These are phyloP conservation scores for Rhazya stricta DNA, from an alignment of 257 asterid genomes.

Conservation along the genomic window DNA sequence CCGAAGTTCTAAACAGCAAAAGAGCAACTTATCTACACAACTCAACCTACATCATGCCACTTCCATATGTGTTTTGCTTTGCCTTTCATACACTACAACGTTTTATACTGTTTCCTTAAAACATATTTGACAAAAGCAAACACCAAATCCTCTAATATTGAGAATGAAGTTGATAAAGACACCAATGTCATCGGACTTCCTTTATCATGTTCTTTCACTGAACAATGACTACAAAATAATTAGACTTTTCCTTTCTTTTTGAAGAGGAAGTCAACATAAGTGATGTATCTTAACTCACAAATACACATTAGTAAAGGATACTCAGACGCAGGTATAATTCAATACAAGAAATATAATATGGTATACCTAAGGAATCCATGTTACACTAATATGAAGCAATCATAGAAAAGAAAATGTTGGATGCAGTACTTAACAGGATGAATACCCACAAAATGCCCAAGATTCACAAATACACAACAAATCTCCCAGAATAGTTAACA, in stretches of 20 bases:
- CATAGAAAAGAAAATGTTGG: not conserved
- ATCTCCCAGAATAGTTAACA: not conserved
- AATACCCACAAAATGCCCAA: not conserved
- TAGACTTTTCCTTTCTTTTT: not conserved
- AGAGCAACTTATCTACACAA: not conserved
- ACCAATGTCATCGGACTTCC: not conserved
- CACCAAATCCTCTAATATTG: not conserved
- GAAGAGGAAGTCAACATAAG: not conserved
- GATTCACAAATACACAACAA: not conserved
- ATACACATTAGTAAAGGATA: not conserved
- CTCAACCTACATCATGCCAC: not conserved
- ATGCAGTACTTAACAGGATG: not conserved
- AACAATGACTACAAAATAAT: not conserved
- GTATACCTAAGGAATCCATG: not conserved
- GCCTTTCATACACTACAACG: not conserved
- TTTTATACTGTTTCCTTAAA: not conserved
- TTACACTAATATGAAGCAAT: not conserved
- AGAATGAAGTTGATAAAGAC: not conserved
- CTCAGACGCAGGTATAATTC: not conserved
- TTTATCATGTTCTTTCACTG: not conserved
- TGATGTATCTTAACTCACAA: not conserved
- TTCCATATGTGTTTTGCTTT: not conserved
- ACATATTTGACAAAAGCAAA: not conserved
- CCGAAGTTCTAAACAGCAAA: not conserved
- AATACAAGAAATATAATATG: not conserved